These are phyloP conservation scores for Dipteronia dyeriana DNA, from an alignment of 345 rosid species.

Conservation along the genomic window DNA sequence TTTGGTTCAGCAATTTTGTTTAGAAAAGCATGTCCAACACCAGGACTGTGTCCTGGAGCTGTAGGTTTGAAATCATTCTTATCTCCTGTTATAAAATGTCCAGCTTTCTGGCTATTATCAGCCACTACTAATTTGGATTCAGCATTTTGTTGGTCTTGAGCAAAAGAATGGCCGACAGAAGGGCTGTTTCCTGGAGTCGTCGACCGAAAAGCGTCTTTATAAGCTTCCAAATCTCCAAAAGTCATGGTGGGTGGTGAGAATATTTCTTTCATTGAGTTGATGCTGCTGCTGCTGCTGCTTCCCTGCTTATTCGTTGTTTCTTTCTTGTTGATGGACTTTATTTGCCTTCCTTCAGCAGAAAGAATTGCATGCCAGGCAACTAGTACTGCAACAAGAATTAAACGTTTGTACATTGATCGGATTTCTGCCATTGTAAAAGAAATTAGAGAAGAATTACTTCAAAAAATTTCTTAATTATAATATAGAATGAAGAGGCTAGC, in stretches of 20 bases:
- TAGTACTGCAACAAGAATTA: constrained; percentile 27
- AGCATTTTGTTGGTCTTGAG: neutral
- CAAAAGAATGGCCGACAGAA: constrained; percentile 32
- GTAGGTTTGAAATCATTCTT: constrained; percentile 50
- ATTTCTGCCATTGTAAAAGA: constrained; percentile 28
- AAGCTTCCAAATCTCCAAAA: constrained; percentile 1
- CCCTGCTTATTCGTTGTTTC: neutral
- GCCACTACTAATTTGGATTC: neutral
- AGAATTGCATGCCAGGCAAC: constrained; percentile 27
- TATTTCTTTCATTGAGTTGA: neutral
- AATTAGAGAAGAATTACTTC: neutral
- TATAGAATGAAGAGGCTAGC: neutral
- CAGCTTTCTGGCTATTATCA: neutral
- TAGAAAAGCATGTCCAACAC: constrained; percentile 43
- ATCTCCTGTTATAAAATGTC: constrained; percentile 24
- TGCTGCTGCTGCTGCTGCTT: neutral
- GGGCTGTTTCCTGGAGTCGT: constrained; percentile 49
- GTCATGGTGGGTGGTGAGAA: constrained; percentile 1
- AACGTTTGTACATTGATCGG: constrained; percentile 5
- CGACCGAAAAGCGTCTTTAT: constrained; percentile 29
- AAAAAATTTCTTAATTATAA: neutral
- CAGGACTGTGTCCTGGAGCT: constrained; percentile 55
- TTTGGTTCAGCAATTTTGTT: constrained; percentile 31
- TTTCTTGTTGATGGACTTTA: constrained; percentile 26
- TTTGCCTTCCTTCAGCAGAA: constrained; percentile 32